Evolutionary conservation across 2,329 filamentous ascomycete genomes (phyloP), one percentile per base, ranked within the genome.

Genomic region (Alternaria gaisen): DNA sequence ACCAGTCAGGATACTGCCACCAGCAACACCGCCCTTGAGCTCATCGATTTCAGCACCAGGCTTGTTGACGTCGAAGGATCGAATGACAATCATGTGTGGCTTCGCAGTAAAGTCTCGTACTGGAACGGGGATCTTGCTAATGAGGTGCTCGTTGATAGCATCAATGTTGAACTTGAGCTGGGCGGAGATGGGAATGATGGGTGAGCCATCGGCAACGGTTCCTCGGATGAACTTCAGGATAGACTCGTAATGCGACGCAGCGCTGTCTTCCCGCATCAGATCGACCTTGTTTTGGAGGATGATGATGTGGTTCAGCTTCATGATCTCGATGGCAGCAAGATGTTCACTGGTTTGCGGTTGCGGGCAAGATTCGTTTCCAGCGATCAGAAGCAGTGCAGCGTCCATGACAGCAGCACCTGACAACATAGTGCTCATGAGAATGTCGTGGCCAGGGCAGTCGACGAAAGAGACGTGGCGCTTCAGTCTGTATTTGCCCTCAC

Each of bases 391-490:
- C 62, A 99, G 88, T 18, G 95, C 95, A 68, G 95, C 95, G 82
- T 99, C 95, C 95, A 99, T 99, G 87, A 99, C 95, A 67, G 95
- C 95, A 73, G 95, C 95, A 77, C 95, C 95, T 77, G 95, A 99
- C 86, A 99, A 90, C 95, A 99, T 99, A 74, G 95, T 99, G 83
- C 94, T 98, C 95, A 99, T 99, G 80, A 99, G 94, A 93, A 99
- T 99, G 84, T 99, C 95, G 92, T 99, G 95, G 82, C 95, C 95
- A 58, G 95, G 95, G 86, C 95, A 98, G 82, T 98, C 95, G 71
- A 98, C 95, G 80, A 98, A 99, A 16, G 92, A 94, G 69, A 78
- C 72, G 54, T 72, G 64, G 34, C 63, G 89, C 75, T 97, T 83
- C 76, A 99, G 83, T 77, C 92, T 85, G 83, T 98, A 99, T 75